phyloP scores from a whole-genome alignment of 805 yeast genomes.

The Hanseniaspora jakobsenii region DNA sequence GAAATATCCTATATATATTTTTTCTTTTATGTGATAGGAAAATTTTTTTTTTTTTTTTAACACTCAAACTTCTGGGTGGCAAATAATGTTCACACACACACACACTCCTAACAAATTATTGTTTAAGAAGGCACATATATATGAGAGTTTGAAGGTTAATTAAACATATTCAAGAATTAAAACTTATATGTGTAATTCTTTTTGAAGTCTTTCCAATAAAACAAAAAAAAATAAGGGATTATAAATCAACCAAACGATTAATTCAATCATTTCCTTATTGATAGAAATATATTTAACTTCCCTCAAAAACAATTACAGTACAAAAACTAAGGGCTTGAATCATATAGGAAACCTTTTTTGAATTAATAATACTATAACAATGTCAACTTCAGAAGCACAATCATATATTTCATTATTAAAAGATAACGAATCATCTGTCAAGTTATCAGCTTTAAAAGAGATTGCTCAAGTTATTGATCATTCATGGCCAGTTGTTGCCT shows the following conservation, averaged over 20 bases:
- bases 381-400: constrained; percentile 65
- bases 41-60: neutral
- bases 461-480: constrained; percentile 76
- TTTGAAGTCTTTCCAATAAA: too few species aligned
- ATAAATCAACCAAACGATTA: too few species aligned
- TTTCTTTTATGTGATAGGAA: too few species aligned
- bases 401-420: constrained; percentile 80
- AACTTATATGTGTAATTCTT: too few species aligned
- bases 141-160: too few species aligned
- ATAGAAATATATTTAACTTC: too few species aligned
- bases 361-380: constrained; percentile 16
- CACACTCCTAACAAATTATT: too few species aligned
- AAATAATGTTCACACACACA: too few species aligned
- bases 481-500: constrained; percentile 95
- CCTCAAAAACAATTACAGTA: neutral
- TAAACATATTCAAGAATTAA: too few species aligned
- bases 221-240: too few species aligned
- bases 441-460: constrained; percentile 72
- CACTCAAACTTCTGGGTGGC: neutral
- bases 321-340: neutral
- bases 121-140: too few species aligned
- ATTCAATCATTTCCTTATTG: too few species aligned
- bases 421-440: constrained; percentile 67
- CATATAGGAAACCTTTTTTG: neutral
- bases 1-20: neutral